These are phyloP conservation scores for Colletotrichum brevisporum DNA, from an alignment of 2,329 filamentous ascomycete genomes.

Conservation along the genomic window DNA sequence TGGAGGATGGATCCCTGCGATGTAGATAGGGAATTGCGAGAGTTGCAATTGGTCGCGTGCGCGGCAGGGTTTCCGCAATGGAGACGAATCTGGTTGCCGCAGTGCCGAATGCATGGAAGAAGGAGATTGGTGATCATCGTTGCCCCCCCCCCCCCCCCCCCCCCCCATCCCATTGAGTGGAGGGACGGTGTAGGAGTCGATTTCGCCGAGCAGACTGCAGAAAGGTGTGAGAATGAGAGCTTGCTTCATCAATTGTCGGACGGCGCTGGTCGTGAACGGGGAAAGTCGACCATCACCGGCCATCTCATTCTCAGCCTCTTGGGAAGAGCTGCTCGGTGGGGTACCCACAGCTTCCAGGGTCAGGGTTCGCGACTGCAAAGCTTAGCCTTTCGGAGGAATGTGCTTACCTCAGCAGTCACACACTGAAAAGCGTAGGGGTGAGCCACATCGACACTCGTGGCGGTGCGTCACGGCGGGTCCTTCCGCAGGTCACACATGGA, in stretches of 20 bases:
- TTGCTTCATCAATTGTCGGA: background rate
- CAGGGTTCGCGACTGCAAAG: conserved; percentile 27
- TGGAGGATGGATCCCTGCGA: background rate
- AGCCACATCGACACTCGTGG: conserved; percentile 7
- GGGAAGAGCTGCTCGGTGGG: background rate
- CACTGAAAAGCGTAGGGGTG: background rate
- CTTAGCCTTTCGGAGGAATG: conserved; percentile 21
- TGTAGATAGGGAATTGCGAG: conserved; percentile 18
- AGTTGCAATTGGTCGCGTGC: conserved; percentile 20
- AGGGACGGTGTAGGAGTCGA: conserved; percentile 2
- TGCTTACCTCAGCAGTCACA: conserved; percentile 11
- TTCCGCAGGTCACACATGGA: background rate
- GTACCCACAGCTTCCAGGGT: background rate
- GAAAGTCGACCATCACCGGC: background rate
- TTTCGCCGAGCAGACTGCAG: conserved; percentile 2
- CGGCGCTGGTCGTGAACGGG: background rate
- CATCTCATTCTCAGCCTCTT: too few species aligned
- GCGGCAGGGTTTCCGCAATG: conserved; percentile 19
- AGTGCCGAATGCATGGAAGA: conserved; percentile 25
- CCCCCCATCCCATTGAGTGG: background rate
- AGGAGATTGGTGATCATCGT: conserved; percentile 16
- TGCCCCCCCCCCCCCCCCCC: too few species aligned
- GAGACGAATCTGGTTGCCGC: conserved; percentile 25
- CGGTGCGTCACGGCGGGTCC: conserved; percentile 2
- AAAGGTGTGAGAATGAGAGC: background rate